phyloP scores from a whole-genome alignment of 129 eudicot genomes.

The Tagetes erecta region DNA sequence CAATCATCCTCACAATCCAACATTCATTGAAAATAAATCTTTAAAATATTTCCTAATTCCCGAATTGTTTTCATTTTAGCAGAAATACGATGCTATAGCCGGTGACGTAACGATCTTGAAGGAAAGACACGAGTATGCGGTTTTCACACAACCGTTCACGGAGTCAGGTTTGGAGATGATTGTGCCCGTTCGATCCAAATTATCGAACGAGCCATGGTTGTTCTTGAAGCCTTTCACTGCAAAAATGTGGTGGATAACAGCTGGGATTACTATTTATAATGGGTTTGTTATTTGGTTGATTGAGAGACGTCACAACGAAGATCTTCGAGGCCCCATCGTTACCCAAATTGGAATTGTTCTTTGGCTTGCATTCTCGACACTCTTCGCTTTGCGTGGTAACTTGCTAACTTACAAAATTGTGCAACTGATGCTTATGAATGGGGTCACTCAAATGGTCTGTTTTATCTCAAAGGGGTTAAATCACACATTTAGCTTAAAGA shows the following conservation, averaged over 20 bases:
- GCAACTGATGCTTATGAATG: background rate
- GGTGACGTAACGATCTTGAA: slow-evolving; percentile 54
- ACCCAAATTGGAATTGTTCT: slow-evolving; percentile 35
- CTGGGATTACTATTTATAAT: slow-evolving; percentile 37
- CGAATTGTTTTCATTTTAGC: background rate
- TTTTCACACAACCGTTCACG: slow-evolving; percentile 52
- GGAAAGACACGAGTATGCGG: slow-evolving; percentile 28
- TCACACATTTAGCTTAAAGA: background rate
- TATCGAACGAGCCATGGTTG: slow-evolving; percentile 40
- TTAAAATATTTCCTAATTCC: too few relatives aligned
- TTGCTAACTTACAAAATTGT: background rate
- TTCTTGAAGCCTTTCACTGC: slow-evolving; percentile 54
- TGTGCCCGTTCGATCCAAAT: slow-evolving; percentile 39
- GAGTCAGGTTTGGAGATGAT: slow-evolving; percentile 52
- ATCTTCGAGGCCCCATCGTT: slow-evolving; percentile 14
- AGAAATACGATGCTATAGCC: slow-evolving; percentile 53
- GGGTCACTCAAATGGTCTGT: background rate
- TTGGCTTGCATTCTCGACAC: slow-evolving; percentile 45
- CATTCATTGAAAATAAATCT: too few relatives aligned
- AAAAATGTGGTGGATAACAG: slow-evolving; percentile 46
- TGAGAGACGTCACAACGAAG: slow-evolving; percentile 30
- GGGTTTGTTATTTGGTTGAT: slow-evolving; percentile 57
- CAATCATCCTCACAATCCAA: background rate
- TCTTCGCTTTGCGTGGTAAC: slow-evolving; percentile 49
- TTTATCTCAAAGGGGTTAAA: slow-evolving; percentile 1